Evolutionary conservation across 2,329 filamentous ascomycete genomes (phyloP), one percentile per base, ranked within the genome.

Genomic region (Epichloe hybrida): DNA sequence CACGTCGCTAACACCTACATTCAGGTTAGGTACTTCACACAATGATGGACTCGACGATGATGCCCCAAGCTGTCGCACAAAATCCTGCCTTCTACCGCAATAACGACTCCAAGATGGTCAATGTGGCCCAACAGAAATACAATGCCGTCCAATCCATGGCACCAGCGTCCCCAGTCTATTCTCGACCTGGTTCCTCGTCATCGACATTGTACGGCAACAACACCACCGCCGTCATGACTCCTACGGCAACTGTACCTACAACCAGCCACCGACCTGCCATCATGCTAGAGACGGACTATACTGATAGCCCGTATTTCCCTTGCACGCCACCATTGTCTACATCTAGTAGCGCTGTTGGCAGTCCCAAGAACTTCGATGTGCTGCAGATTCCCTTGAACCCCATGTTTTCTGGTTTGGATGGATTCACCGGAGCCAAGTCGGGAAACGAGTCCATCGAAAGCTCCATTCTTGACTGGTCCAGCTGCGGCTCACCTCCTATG

Each of bases 71-170:
- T 61, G 80, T 86, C 75, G 81, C 77, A 54, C 84, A 86, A 70
- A 79, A 83, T 57, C 74, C 86, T 53, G 94, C 89, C 75, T 90
- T 86, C 77, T 93, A 90, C 76, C 95, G 91, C 74, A 84, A 81
- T 62, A 81, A 85, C 57, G 86, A 93, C 59, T 76, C 83, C 56
- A 82, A 80, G 66, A 84, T 89, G 47, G 36, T 49, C 9, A 52
- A 52, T 15, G 40, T 49, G 40, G 45, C 51, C n/a, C 52, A 53
- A 31, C 52, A 49, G 36, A 53, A 53, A 35, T 17, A 52, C 27
- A 37, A 68, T 55, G 71, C 79, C 64, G 79, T 76, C 59, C 75
- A 74, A 52, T 66, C 76, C 50, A 72, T 80, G 52, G 51, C 53
- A 61, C 79, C 79, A 17, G 79, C 78, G 37, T 81, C 79, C 40